Evolutionary conservation across 176 grass and related monocot species (phyloP), one percentile per base, ranked within the genome.

Genomic region (Puccinellia tenuiflora): DNA sequence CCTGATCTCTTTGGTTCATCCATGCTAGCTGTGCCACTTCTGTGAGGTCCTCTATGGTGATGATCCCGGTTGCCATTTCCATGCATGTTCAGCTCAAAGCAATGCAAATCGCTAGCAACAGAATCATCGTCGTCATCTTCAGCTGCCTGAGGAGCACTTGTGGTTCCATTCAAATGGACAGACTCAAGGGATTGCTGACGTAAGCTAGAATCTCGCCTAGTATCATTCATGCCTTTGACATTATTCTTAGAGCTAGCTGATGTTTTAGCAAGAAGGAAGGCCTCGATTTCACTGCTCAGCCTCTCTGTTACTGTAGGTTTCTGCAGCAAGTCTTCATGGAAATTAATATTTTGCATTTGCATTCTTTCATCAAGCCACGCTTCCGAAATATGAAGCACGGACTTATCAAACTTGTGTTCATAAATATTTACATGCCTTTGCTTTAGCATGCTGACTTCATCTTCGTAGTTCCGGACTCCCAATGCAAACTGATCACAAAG

Each of bases 321-420:
- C 47, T 45, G 86, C 60, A 31, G 60, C 60, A 85, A 76, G 74
- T 90, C 78, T 75, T 73, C 84, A 22, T 75, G 86, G 38, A 64
- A 24, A 82, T 88, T 73, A 46, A 84, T 81, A 78, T 81, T 93
- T 80, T 92, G 88, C 87, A 99, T 94, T 61, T 99, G 96, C 83
- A 93, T 90, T 72, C 93, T 85, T 72, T 96, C 96, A 87, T 99
- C 96, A 9, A 99, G 83, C 96, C 96, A 99, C 66, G 96, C 93
- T 90, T 99, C 96, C 60, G 86, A 88, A 69, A 95, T 89, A 85
- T 99, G 96, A 88, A 99, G 90, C 68, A 96, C 64, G 25, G 90
- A 77, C 53, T 85, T 91, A 83, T 99, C 91, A 87, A 92, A 91
- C 47, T 90, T 96, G 65, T 82, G 77, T 42, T 68, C 78, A 83